Evolutionary conservation across 306 rosid genomes (phyloP).

Genomic region (Cajanus cajan): DNA sequence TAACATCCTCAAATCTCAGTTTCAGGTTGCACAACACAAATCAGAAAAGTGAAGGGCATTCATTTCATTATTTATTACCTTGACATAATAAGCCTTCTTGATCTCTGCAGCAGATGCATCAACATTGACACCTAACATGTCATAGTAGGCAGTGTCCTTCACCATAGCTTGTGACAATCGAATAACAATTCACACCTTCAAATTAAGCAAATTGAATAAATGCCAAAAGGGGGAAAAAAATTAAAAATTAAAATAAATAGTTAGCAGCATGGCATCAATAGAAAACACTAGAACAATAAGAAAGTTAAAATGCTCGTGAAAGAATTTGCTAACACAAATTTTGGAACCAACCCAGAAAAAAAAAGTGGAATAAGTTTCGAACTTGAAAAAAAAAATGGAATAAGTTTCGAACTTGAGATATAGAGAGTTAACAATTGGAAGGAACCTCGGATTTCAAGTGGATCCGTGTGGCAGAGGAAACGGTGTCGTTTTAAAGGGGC

Average conservation of each 20-base stretch:
- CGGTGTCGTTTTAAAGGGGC: conserved; percentile 25
- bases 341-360: conserved; percentile 15
- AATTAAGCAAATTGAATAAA: conserved; percentile 21
- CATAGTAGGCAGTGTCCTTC: conserved; percentile 76
- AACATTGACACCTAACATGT: conserved; percentile 66
- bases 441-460: background rate
- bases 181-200: conserved; percentile 37
- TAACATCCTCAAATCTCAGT: background rate
- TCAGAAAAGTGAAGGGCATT: background rate
- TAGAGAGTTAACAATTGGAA: background rate
- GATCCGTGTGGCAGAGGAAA: conserved; percentile 16
- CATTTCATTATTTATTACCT: conserved; percentile 43
- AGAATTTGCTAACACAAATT: background rate
- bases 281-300: background rate
- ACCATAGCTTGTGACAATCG: conserved; percentile 53
- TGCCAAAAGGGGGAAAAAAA: background rate
- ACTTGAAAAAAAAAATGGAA: too few species aligned
- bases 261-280: background rate
- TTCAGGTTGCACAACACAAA: background rate
- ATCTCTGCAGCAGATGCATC: conserved; percentile 77
- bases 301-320: background rate
- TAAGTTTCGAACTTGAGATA: too few species aligned
- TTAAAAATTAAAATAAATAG: too few species aligned
- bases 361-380: background rate
- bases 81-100: conserved; percentile 87